phyloP scores from a whole-genome alignment of 225 moss, liverwort and hornwort species.

The Antitrichia curtipendula region DNA sequence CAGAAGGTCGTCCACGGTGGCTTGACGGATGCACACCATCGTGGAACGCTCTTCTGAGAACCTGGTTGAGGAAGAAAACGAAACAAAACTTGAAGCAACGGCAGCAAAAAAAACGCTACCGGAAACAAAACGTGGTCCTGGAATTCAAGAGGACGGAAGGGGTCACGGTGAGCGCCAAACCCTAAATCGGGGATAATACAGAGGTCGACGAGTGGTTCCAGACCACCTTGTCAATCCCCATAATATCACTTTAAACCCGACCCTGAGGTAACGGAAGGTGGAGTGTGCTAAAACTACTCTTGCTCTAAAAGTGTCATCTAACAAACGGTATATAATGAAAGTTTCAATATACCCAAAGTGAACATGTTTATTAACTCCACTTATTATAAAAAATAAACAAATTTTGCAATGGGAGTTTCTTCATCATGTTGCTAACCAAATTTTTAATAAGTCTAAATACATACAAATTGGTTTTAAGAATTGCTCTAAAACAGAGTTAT shows the following conservation, averaged over 20 bases:
- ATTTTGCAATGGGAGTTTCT: neutral
- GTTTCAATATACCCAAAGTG: neutral
- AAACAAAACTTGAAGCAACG: neutral
- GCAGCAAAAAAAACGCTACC: neutral
- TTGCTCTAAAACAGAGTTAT: no score
- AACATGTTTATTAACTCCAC: neutral
- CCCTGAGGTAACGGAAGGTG: neutral
- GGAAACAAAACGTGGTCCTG: neutral
- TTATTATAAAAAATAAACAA: neutral
- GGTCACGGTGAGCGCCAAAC: neutral
- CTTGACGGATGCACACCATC: slow-evolving; percentile 76
- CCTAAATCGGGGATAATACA: neutral
- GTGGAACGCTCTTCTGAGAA: neutral
- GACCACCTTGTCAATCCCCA: neutral
- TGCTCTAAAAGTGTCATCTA: neutral
- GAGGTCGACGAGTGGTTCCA: neutral
- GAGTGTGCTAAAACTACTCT: neutral
- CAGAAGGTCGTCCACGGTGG: slow-evolving; percentile 64
- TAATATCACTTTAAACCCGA: neutral
- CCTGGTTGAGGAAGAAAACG: no score
- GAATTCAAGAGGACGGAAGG: neutral
- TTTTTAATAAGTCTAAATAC: no score
- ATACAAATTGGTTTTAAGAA: no score
- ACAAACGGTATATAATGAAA: neutral
- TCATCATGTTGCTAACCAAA: no score